Evolutionary conservation across 169 alveolate species (phyloP).

Genomic region (Perkinsus olseni): DNA sequence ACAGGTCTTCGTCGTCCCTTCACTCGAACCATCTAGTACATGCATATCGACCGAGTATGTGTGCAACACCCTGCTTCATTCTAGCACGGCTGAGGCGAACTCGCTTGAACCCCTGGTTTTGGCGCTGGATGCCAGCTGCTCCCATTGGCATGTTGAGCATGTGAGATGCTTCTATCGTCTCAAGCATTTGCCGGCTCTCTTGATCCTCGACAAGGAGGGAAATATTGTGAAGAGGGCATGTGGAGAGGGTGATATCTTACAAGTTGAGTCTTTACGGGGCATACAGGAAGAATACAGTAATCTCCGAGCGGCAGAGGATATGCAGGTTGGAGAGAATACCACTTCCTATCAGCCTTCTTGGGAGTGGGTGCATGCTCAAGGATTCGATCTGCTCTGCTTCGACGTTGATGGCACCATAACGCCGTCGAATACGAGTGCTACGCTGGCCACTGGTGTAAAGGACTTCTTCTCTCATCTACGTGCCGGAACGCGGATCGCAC

Average conservation of each 20-base stretch:
- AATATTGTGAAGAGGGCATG: not conserved
- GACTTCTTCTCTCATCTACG: not conserved
- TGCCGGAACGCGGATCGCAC: not conserved
- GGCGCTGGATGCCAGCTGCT: not conserved
- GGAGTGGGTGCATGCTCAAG: not conserved
- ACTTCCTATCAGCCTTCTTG: not conserved
- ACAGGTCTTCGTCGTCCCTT: not conserved
- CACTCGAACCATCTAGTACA: not conserved
- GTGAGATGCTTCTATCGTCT: not conserved
- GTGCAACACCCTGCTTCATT: not conserved
- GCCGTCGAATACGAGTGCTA: not conserved
- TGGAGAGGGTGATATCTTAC: not conserved
- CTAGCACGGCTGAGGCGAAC: too few species aligned
- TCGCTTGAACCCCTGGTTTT: not conserved
- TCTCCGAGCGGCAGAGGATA: not conserved
- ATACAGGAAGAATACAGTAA: not conserved
- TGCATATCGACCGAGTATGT: not conserved
- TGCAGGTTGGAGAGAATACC: not conserved
- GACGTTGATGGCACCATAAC: not conserved
- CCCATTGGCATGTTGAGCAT: not conserved
- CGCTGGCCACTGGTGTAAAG: not conserved
- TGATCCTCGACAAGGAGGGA: not conserved
- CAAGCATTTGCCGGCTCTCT: not conserved
- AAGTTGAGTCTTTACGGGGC: not conserved
- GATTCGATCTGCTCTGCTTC: not conserved